Evolutionary conservation across 2,329 filamentous ascomycete species (phyloP).

Genomic region (Ascochyta koolunga): DNA sequence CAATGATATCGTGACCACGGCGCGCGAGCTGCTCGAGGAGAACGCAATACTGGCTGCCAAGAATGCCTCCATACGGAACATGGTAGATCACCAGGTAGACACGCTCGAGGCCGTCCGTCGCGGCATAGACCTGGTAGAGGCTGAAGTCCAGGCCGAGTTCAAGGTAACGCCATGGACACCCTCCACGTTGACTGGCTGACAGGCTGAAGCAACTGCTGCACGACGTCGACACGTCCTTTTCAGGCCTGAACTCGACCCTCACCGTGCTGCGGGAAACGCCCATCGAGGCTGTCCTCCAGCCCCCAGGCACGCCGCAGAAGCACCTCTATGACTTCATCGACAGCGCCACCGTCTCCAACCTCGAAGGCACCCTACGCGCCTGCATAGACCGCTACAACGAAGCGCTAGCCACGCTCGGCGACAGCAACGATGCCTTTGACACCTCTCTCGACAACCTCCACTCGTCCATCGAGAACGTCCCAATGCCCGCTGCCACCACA

Average conservation of each 20-base stretch:
- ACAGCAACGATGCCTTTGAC: conserved; percentile 70
- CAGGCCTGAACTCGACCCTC: conserved; percentile 70
- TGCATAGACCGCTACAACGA: conserved; percentile 75
- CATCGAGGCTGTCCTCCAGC: conserved; percentile 69
- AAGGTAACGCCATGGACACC: conserved; percentile 31
- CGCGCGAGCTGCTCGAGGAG: conserved; percentile 78
- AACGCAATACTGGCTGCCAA: conserved; percentile 70
- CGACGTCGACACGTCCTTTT: conserved; percentile 70
- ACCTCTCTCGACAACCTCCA: conserved; percentile 63
- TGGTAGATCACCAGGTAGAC: conserved; percentile 53
- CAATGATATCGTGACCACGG: conserved; percentile 81
- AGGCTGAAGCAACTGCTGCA: conserved; percentile 59
- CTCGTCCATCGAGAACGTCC: conserved; percentile 43
- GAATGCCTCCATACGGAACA: conserved; percentile 51
- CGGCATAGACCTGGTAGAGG: conserved; percentile 51
- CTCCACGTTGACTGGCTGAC: conserved; percentile 9
- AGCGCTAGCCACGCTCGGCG: conserved; percentile 63
- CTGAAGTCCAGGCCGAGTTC: conserved; percentile 53
- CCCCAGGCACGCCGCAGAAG: conserved; percentile 56
- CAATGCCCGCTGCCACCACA: conserved; percentile 35
- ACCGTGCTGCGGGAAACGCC: conserved; percentile 66
- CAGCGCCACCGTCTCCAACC: conserved; percentile 69
- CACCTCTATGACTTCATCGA: conserved; percentile 79
- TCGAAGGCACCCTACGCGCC: conserved; percentile 70
- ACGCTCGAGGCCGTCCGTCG: conserved; percentile 52